These are phyloP conservation scores for Komagataella ulmi DNA, from an alignment of 805 yeast genomes.

Conservation along the genomic window DNA sequence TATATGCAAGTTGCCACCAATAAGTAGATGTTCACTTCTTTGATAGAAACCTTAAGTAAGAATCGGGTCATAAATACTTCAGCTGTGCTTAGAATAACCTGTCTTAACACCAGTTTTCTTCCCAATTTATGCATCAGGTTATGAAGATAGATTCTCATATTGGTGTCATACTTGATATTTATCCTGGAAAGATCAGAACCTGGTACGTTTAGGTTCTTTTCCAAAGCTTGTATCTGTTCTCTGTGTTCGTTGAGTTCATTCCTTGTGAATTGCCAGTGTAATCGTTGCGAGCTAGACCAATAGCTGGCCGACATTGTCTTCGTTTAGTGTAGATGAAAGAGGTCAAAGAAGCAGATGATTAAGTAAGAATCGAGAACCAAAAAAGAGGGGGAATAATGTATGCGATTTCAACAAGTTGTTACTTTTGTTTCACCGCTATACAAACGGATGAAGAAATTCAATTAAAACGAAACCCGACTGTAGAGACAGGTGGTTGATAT, in stretches of 20 bases:
- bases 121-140: conserved; percentile 55
- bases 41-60: conserved; percentile 53
- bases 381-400: background rate
- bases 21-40: conserved; percentile 74
- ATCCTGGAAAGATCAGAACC: conserved; percentile 11
- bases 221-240: conserved; percentile 8
- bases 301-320: conserved; percentile 61
- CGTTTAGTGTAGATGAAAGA: background rate
- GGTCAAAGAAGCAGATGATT: background rate
- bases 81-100: conserved; percentile 78
- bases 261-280: conserved; percentile 69
- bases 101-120: conserved; percentile 62
- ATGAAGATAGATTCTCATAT: conserved; percentile 70
- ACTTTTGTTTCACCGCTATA: too few species aligned
- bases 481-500: background rate
- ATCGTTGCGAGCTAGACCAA: conserved; percentile 77
- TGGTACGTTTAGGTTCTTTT: conserved; percentile 6
- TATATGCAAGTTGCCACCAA: conserved; percentile 78
- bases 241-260: conserved; percentile 28
- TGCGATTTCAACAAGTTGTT: background rate
- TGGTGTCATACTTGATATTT: conserved; percentile 35
- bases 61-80: conserved; percentile 78
- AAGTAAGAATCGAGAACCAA: background rate
- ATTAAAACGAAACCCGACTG: too few species aligned
- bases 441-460: too few species aligned